Evolutionary conservation across 768 basidiomycete genomes (phyloP), one percentile per base, ranked within the genome.

Genomic region (Dendrothele bispora): DNA sequence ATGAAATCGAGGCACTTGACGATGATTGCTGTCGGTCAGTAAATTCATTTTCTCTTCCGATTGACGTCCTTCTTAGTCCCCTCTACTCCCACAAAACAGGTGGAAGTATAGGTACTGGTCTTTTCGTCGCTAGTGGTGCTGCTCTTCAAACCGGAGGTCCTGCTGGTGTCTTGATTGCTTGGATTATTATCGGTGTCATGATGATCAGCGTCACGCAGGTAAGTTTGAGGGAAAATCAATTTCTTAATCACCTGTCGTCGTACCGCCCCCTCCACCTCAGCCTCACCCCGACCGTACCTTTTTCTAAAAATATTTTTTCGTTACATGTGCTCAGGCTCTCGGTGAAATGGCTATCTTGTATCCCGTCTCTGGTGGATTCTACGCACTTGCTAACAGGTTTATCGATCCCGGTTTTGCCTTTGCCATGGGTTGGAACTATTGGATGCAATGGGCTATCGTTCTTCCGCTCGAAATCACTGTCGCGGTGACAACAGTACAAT

Each of bases 351-450:
- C 68, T 46, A 74, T 76, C 46, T 49, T 76, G 20, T 76, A 71
- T 49, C 74, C 74, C 8, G 72, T 76, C 25, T 76, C 74, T 47
- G 74, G 74, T 43, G 74, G 72, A 44, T 76, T 76, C 60, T 76
- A 76, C 52, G 74, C 73, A 26, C 62, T 74, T 36, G 70, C 74
- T 36, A 59, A 63, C 57, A 72, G 73, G 26, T 74, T 76, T 58
- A 61, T 74, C 49, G 74, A 76, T 45, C 74, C 74, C 39, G 67
- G 72, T 12, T 76, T 74, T 51, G 72, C 72, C 30, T 74, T 74
- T 46, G 69, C 73, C 36, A 76, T 76, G 74, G 74, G 74, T 2
- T 76, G 74, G 74, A 76, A 76, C 43, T 76, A 76, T 50, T 64
- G 68, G 29, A 63, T 76, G 34, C 72, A 73, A 67, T 76, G 74